Percentiles rank a stretch among this genome's conserved stretches.
Evolutionary conservation across 805 yeast genomes (phyloP).

Genomic region (Candida berthetii): DNA sequence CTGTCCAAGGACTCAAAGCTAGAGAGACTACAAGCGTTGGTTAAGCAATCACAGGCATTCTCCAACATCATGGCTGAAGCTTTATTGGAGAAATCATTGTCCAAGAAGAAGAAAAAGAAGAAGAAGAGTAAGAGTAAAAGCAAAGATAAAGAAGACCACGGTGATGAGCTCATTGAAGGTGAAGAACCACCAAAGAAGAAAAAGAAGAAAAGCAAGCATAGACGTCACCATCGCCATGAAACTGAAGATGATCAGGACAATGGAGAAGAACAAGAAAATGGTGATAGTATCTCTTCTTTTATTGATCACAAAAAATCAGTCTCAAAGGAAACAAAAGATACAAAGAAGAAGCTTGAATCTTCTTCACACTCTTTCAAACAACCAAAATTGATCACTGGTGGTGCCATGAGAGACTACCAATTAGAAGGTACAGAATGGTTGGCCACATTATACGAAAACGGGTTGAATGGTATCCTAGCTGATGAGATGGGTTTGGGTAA

Average conservation of each 20-base stretch:
- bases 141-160: constrained; percentile 4
- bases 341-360: constrained; percentile 14
- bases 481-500: constrained; percentile 99
- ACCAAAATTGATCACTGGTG: constrained; percentile 49
- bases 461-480: constrained; percentile 90
- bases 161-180: constrained; percentile 7
- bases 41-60: constrained; percentile 84
- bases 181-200: constrained; percentile 18
- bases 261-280: neutral
- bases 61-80: constrained; percentile 83
- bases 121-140: constrained; percentile 8
- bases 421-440: constrained; percentile 90
- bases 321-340: constrained; percentile 15
- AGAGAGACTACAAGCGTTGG: constrained; percentile 61
- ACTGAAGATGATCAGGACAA: constrained; percentile 3
- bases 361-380: constrained; percentile 30
- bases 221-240: no score
- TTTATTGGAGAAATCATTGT: constrained; percentile 44
- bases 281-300: constrained; percentile 1
- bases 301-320: neutral
- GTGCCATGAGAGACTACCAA: constrained; percentile 75
- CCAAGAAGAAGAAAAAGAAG: constrained; percentile 20
- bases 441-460: constrained; percentile 83
- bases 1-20: constrained; percentile 53
- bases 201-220: constrained; percentile 11